phyloP scores from a whole-genome alignment of 2,329 filamentous ascomycete genomes.

The Dryadomyces quercus-mongolicae region DNA sequence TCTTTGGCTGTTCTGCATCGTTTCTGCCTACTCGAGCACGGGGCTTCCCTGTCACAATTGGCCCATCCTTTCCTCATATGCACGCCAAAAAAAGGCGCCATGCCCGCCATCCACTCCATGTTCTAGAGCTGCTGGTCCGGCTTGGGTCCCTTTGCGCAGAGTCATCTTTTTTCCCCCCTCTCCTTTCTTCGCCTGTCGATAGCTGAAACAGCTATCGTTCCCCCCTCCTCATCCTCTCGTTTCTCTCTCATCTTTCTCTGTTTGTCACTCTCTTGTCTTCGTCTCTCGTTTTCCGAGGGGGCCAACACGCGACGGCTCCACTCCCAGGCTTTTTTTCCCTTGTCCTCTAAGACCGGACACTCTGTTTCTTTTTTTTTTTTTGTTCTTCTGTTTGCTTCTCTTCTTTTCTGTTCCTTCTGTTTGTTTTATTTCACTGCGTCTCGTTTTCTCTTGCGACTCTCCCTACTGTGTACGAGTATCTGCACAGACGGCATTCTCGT shows the following conservation, averaged over 20 bases:
- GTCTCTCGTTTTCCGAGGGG: background rate
- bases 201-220: background rate
- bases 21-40: background rate
- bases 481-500: too few relatives aligned
- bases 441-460: too few relatives aligned
- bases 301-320: background rate
- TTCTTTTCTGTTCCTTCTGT: background rate
- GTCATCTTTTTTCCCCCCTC: background rate
- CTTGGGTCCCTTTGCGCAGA: background rate
- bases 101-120: background rate
- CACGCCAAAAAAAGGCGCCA: background rate
- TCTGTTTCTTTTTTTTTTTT: background rate
- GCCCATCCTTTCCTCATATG: background rate
- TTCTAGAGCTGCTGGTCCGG: background rate
- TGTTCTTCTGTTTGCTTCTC: background rate
- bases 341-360: background rate
- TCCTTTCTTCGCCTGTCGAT: background rate
- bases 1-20: background rate
- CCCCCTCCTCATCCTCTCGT: background rate
- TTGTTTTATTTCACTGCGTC: background rate
- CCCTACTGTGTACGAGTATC: too few relatives aligned
- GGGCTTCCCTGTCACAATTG: background rate
- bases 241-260: background rate
- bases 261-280: background rate
- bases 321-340: background rate